These are phyloP conservation scores for Aspergillus calidoustus DNA, from an alignment of 2,329 filamentous ascomycete species.

Conservation along the genomic window DNA sequence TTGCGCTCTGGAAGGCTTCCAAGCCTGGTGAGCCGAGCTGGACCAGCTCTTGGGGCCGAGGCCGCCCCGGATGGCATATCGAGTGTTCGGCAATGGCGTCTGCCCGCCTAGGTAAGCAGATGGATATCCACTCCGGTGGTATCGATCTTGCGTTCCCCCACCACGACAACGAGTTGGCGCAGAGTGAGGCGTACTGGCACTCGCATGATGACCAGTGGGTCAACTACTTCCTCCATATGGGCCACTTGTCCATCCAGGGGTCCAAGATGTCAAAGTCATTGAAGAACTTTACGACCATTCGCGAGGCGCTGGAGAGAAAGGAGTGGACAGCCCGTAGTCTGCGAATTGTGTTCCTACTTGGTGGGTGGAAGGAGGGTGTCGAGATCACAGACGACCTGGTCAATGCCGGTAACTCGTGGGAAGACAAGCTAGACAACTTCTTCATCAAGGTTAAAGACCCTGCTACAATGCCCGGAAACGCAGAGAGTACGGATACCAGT, in stretches of 20 bases:
- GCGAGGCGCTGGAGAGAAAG: conserved; percentile 71
- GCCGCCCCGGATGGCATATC: conserved; percentile 94
- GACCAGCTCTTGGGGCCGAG: conserved; percentile 84
- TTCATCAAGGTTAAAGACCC: conserved; percentile 64
- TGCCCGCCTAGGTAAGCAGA: conserved; percentile 78
- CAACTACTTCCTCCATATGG: conserved; percentile 96
- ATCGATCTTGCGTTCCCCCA: conserved; percentile 91
- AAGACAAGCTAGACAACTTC: conserved; percentile 75
- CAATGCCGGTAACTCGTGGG: conserved; percentile 75
- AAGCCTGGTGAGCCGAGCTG: conserved; percentile 92
- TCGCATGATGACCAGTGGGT: conserved; percentile 73
- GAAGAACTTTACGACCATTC: conserved; percentile 95
- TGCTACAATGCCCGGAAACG: conserved; percentile 28
- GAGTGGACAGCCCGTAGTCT: conserved; percentile 79
- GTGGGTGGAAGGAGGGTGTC: conserved; percentile 87
- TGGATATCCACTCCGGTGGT: conserved; percentile 93
- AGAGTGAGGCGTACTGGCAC: conserved; percentile 82
- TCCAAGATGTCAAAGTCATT: conserved; percentile 96
- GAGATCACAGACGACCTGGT: conserved; percentile 87
- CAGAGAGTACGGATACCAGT: conserved; percentile 13
- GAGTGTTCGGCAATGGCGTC: conserved; percentile 97
- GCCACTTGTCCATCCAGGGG: conserved; percentile 84
- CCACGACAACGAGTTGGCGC: conserved; percentile 89
- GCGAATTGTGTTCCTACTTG: conserved; percentile 84
- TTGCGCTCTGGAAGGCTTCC: conserved; percentile 91